Evolutionary conservation across 768 basidiomycete genomes (phyloP), one percentile per base, ranked within the genome.

Genomic region (Suillus americanus): DNA sequence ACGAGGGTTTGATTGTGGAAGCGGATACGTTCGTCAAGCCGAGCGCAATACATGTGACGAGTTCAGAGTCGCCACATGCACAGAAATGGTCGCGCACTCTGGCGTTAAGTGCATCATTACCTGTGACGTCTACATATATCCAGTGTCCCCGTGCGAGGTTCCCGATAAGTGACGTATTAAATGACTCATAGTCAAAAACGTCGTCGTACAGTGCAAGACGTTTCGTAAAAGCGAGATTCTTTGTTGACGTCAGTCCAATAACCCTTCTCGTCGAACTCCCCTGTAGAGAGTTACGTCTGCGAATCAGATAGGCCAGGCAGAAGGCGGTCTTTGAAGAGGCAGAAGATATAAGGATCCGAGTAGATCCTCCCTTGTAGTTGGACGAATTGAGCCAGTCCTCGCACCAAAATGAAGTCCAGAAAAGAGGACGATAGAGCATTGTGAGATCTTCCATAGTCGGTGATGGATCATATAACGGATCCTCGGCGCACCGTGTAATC

Each of bases 371-470:
- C 10, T 82, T 79, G 71, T 89, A 90, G 28, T 72, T 68, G 3
- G 82, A 79, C 6, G 80, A 75, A 63, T 82, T 75, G 7, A 90
- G 71, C 87, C 87, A 90, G 70, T 90, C 89, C 72, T 90, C 87
- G 66, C 82, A 88, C 89, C 89, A 90, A 67, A 83, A 90, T 1
- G 89, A 82, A 0, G 89, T 90, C 89, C 89, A 90, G 73, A 89
- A 90, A 18, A 90, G 78, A 0, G 89, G 88, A 0, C 88, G 82
- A 67, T 88, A 90, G 18, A 90, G 81, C 89, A 90, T 90, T 0
- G 83, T 85, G 46, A 89, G 77, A 69, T 89, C 89, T 72, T 90
- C 89, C 1, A 76, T 73, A 1, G 70, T 66, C 0, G 82, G 78
- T 0, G 80, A 80, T 0, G 83, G 75, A 20, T 78, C 78, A 65